Evolutionary conservation across 805 yeast species (phyloP), one percentile per base, ranked within the genome.

Genomic region (Schwanniomyces polymorphus): DNA sequence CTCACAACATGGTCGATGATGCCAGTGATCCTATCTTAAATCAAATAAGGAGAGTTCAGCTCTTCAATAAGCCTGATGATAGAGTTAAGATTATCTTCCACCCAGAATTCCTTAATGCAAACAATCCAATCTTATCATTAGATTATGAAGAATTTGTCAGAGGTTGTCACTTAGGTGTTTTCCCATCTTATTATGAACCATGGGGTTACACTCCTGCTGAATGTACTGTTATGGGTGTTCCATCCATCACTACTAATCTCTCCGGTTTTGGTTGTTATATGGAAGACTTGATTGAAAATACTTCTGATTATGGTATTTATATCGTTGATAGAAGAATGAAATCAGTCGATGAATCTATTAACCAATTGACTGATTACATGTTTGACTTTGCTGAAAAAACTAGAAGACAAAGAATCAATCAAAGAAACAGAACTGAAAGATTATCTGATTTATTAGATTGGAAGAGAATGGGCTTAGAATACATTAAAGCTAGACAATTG

Each of bases 131-230:
- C 48, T 77, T 92, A 63, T 86, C 97, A 16, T 74, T 92, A 47
- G 99, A 92, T 68, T 92, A 92, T 67, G 99, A 92, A 65, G 99
- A 92, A 67, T 92, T 92, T 67, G 99, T 92, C 41, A 81, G 99
- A 57, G 99, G 99, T 51, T 91, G 97, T 66, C 98, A 92, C 69
- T 74, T 94, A 67, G 99, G 99, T 66, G 97, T 92, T 43, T 92
- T 92, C 85, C 99, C 99, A 42, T 90, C 97, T 0, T 92, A 92
- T 72, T 92, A 92, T 64, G 99, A 92, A 72, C 99, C 99, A 4
- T 92, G 99, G 99, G 99, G 99, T 34, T 92, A 92, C 68, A 92
- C 99, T 2, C 99, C 99, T 3, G 98, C 98, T 7, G 99, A 92
- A 67, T 94, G 99, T 75, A 92, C 99, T 0, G 99, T 94, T 21